These are phyloP conservation scores for Porcisia hertigi DNA, from an alignment of 208 protist species.

Conservation along the genomic window DNA sequence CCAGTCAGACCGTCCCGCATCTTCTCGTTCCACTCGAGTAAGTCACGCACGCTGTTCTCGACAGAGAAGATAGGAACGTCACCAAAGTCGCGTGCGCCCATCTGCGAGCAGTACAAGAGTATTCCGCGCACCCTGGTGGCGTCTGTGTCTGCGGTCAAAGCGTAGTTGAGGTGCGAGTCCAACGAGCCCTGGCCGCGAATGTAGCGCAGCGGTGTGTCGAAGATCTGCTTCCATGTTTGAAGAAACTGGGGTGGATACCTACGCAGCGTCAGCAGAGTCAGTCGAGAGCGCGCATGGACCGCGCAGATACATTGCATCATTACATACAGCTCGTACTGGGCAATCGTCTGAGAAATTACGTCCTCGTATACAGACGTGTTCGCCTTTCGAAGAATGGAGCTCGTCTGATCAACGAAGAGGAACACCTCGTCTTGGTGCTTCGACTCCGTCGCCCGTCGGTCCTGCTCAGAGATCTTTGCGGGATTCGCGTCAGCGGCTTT, in stretches of 20 bases:
- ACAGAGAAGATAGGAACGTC: slow-evolving; percentile 88
- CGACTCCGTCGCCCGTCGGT: slow-evolving; percentile 2
- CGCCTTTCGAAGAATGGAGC: slow-evolving; percentile 71
- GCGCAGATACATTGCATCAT: slow-evolving; percentile 89
- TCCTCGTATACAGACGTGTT: slow-evolving; percentile 78
- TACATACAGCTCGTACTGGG: slow-evolving; percentile 72
- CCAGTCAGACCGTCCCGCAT: slow-evolving; percentile 25
- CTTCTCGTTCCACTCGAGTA: slow-evolving; percentile 62
- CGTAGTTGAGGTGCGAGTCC: slow-evolving; percentile 83
- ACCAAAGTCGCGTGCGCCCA: slow-evolving; percentile 81
- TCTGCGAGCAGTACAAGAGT: slow-evolving; percentile 88
- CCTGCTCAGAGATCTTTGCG: slow-evolving; percentile 18
- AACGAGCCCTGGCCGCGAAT: slow-evolving; percentile 82
- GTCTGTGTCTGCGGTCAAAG: slow-evolving; percentile 50
- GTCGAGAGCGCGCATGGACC: slow-evolving; percentile 62
- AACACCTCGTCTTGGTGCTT: slow-evolving; percentile 61
- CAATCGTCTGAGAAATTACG: slow-evolving; percentile 81
- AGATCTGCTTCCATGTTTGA: slow-evolving; percentile 60
- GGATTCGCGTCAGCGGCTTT: slow-evolving; percentile 46
- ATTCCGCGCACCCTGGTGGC: slow-evolving; percentile 67
- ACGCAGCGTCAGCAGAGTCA: slow-evolving; percentile 75
- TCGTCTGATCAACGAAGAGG: slow-evolving; percentile 87
- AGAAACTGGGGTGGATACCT: slow-evolving; percentile 63
- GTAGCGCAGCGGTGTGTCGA: slow-evolving; percentile 67
- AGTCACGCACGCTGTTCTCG: slow-evolving; percentile 69